phyloP scores from a whole-genome alignment of 2,329 filamentous ascomycete genomes.

The Fusarium drepaniforme region DNA sequence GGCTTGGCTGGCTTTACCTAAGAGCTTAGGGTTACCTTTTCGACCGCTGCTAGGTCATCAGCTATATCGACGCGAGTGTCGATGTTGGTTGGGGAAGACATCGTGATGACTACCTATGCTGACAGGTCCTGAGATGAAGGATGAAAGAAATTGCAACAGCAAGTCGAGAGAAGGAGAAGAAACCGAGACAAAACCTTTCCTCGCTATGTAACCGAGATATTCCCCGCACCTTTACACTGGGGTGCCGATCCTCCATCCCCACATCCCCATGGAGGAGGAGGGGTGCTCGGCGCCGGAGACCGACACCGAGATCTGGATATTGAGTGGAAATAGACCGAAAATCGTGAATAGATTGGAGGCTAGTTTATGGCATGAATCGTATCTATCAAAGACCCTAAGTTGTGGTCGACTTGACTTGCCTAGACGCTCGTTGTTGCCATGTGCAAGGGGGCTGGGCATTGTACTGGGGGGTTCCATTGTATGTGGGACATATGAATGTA shows the following conservation, averaged over 20 bases:
- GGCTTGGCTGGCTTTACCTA: too few species aligned
- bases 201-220: neutral
- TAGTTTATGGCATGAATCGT: neutral
- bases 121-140: neutral
- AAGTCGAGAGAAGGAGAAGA: slow-evolving; percentile 5
- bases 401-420: too few species aligned
- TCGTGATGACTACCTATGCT: neutral
- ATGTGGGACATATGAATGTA: too few species aligned
- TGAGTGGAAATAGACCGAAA: neutral
- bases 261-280: neutral
- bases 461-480: too few species aligned
- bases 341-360: neutral
- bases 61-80: slow-evolving; percentile 11
- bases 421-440: too few species aligned
- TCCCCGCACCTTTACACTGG: slow-evolving; percentile 21
- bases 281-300: neutral
- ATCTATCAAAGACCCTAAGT: neutral
- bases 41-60: slow-evolving; percentile 6
- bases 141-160: neutral
- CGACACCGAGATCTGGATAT: neutral
- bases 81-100: slow-evolving; percentile 17
- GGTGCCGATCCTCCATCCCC: neutral
- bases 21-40: slow-evolving; percentile 17
- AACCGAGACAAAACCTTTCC: slow-evolving; percentile 18
- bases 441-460: too few species aligned